phyloP scores from a whole-genome alignment of 1,284 basidiomycete species.

The Retiboletus flavoniger region DNA sequence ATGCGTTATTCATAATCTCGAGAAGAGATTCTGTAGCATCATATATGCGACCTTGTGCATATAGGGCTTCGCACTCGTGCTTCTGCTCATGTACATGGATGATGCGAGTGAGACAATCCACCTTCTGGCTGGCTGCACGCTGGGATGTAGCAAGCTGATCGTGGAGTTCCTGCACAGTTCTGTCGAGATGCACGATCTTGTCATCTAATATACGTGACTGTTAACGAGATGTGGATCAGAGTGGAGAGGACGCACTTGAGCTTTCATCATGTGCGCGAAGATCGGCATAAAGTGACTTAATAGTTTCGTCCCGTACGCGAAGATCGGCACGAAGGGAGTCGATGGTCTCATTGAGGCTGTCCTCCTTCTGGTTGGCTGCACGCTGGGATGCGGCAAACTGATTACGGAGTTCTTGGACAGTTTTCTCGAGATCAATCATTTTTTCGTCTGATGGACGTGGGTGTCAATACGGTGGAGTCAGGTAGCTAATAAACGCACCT shows the following conservation, averaged over 20 bases:
- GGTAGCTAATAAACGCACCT: background rate
- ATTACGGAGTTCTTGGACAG: too few species aligned
- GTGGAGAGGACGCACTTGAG: too few species aligned
- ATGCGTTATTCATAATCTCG: too few species aligned
- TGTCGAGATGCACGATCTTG: too few species aligned
- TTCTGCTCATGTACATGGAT: background rate
- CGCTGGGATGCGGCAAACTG: background rate
- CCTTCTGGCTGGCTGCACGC: background rate
- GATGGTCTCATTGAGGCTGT: background rate
- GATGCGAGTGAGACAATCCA: background rate
- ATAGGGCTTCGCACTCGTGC: too few species aligned
- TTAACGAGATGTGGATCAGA: too few species aligned
- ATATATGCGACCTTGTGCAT: too few species aligned
- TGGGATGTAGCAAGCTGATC: background rate
- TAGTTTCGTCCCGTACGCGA: background rate
- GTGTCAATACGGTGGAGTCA: background rate
- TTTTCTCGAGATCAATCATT: too few species aligned
- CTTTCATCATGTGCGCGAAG: background rate
- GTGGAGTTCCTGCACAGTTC: too few species aligned
- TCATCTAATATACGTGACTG: too few species aligned
- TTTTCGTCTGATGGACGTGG: background rate
- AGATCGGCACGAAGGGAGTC: background rate
- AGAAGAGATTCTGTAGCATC: too few species aligned
- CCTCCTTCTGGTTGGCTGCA: background rate
- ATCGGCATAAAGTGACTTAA: background rate